A percentile compares a stretch with the other conserved stretches of the same genome.
Conservation (phyloP, 2,329 filamentous ascomycete species). For the Dothideomycetes sp. region DNA sequence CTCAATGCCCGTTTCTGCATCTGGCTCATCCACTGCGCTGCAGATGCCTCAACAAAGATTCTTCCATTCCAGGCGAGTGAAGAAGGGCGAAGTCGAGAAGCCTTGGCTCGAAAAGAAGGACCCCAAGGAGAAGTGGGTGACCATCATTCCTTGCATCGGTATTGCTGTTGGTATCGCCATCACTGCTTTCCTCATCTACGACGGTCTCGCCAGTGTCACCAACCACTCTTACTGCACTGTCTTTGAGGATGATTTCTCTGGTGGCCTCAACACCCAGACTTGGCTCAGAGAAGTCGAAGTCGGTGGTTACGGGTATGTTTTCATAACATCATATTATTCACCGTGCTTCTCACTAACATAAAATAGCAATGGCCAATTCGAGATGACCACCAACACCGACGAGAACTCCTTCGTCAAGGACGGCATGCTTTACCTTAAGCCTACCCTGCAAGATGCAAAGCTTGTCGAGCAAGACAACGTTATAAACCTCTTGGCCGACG, state of each 20-base stretch:
- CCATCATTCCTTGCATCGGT: conserved; percentile 66
- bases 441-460: conserved; percentile 62
- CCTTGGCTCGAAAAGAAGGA: conserved; percentile 68
- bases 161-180: conserved; percentile 59
- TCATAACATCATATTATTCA: conserved; percentile 15
- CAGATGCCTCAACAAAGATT: conserved; percentile 36
- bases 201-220: conserved; percentile 62
- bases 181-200: conserved; percentile 64
- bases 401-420: conserved; percentile 67
- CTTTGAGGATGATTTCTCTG: conserved; percentile 56
- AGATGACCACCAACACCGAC: conserved; percentile 60
- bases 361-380: conserved; percentile 67
- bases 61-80: conserved; percentile 65
- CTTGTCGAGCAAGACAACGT: conserved; percentile 57
- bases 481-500: conserved; percentile 58
- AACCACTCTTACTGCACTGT: conserved; percentile 66
- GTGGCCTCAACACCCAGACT: conserved; percentile 48
- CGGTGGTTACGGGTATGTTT: conserved; percentile 63
- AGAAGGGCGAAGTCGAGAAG: conserved; percentile 64
- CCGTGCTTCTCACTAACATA: conserved; percentile 16
- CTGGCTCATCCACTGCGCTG: conserved; percentile 33
- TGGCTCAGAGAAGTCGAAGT: conserved; percentile 70
- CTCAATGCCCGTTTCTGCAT: conserved; percentile 36
- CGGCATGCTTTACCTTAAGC: conserved; percentile 63
- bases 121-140: conserved; percentile 77